Conservation (phyloP, 1,139 yeast species). For the Geotrichum europaeum region DNA sequence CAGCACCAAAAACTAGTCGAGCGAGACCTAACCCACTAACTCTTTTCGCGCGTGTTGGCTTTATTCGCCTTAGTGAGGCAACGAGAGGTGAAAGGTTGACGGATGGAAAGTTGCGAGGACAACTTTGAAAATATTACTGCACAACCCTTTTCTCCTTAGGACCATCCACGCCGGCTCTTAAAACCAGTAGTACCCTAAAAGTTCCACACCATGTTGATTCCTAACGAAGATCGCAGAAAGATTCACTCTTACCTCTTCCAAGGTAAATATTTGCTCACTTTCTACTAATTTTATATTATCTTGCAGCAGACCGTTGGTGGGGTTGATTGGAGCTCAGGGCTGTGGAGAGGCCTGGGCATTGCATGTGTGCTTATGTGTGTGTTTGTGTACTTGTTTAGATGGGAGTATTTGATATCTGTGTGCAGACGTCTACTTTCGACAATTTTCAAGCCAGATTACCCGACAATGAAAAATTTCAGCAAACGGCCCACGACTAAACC, state of each 20-base stretch:
- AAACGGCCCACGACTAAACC: not conserved
- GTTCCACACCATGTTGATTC: conserved; percentile 71
- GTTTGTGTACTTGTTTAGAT: not conserved
- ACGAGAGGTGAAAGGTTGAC: not conserved
- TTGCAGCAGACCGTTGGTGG: no score
- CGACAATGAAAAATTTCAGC: not conserved
- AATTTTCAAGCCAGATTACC: not conserved
- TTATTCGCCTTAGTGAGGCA: not conserved
- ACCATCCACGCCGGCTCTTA: not conserved
- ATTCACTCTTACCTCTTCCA: conserved; percentile 98
- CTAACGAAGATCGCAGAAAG: conserved; percentile 99
- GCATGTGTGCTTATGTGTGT: not conserved
- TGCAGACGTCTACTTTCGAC: not conserved
- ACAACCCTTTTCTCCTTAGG: not conserved
- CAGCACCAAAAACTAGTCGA: not conserved
- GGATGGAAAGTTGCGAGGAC: not conserved
- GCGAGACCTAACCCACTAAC: not conserved
- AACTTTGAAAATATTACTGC: not conserved
- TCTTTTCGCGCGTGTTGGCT: not conserved
- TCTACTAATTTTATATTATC: not conserved
- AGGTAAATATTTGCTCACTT: conserved; percentile 54
- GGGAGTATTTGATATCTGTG: not conserved
- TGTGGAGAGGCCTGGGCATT: not conserved
- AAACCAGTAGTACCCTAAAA: not conserved
- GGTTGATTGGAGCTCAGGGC: not conserved